Evolutionary conservation across 2,329 filamentous ascomycete species (phyloP).

Genomic region (Gyromitra esculenta): DNA sequence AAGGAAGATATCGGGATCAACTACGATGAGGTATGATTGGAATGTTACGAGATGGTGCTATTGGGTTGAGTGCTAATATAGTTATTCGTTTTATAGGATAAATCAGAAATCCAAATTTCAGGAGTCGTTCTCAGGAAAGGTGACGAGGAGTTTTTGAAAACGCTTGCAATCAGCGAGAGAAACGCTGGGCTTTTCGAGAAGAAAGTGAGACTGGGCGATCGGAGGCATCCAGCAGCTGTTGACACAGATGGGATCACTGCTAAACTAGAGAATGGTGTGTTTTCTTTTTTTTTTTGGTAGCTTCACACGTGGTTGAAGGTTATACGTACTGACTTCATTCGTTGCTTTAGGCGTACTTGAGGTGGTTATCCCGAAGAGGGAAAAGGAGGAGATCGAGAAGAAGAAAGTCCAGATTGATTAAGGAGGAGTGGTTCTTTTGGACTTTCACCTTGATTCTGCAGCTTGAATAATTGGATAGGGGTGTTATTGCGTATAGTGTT

Average conservation of each 20-base stretch:
- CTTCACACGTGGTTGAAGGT: not conserved
- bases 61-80: not conserved
- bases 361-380: constrained; percentile 42
- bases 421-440: not conserved
- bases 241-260: constrained; percentile 54
- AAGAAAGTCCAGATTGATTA: constrained; percentile 40
- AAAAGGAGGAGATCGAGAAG: constrained; percentile 15
- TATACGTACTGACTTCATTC: constrained; percentile 1
- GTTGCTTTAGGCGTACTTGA: constrained; percentile 39
- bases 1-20: constrained; percentile 56
- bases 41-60: no score
- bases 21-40: constrained; percentile 52
- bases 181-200: constrained; percentile 54
- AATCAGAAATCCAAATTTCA: constrained; percentile 55
- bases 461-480: not conserved
- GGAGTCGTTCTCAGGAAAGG: constrained; percentile 54
- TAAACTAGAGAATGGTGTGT: constrained; percentile 55
- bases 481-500: not conserved
- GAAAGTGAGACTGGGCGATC: constrained; percentile 54
- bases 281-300: constrained; percentile 1
- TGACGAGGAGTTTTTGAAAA: constrained; percentile 56
- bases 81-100: constrained; percentile 25
- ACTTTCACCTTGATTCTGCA: not conserved
- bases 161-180: constrained; percentile 51
- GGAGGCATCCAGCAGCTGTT: constrained; percentile 46